Evolutionary conservation across 345 rosid genomes (phyloP), one percentile per base, ranked within the genome.

Genomic region (Boechera divaricarpa): DNA sequence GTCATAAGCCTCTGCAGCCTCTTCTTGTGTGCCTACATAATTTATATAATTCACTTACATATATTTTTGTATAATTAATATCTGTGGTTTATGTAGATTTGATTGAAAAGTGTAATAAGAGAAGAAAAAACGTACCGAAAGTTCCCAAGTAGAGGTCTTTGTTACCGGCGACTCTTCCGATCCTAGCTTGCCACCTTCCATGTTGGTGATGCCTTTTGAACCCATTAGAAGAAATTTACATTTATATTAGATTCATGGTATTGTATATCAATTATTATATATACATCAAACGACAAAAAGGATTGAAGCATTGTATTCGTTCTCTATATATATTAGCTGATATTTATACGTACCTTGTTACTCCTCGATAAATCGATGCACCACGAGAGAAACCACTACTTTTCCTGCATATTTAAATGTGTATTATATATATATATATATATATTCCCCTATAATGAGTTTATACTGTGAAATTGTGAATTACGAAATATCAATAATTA

Each of bases 121-220:
- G 13, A 12, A 55, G 21, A 33, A 5, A 12, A 28, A 16, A 69
- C 80, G 73, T 78, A 94, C 98, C 86, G 76, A 94, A 94, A 42
- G 97, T 94, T 57, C 97, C 98, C 61, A 94, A 72, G 82, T 94
- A 94, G 60, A 92, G 95, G 77, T 94, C 98, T 75, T 94, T 94
- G 83, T 94, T 94, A 59, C 98, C 98, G 0, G 97, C 98, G 29
- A 94, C 98, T 83, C 98, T 83, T 48, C 97, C 98, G 38, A 94
- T 94, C 77, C 98, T 92, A 45, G 98, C 98, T 80, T 94, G 98
- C 98, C 97, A 94, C 82, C 97, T 86, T 61, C 98, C 98, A 77
- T 94, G 97, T 75, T 94, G 98, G 72, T 94, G 98, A 76, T 94
- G 98, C 79, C 98, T 91, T 54, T 79, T 73, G 49, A 18, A 57